A percentile compares a stretch with the other conserved stretches of the same genome.
Conservation (phyloP, 306 rosid genomes). For the Mimosa pudica region DNA sequence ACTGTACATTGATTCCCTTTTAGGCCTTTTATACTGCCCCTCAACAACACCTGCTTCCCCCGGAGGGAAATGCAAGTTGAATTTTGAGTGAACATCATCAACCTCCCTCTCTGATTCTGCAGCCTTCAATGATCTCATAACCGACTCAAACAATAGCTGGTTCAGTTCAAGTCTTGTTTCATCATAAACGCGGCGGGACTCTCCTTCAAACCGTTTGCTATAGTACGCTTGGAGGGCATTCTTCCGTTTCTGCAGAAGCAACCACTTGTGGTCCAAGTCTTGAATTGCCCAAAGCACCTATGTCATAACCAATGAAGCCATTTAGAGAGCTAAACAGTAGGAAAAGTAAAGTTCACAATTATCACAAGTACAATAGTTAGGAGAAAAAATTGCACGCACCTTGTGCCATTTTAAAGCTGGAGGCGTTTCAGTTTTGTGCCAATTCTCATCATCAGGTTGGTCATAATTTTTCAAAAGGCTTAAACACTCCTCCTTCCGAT, state of each 20-base stretch:
- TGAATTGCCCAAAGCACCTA: conserved; percentile 95
- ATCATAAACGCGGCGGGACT: conserved; percentile 75
- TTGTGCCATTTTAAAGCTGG: conserved; percentile 91
- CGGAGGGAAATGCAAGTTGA: conserved; percentile 93
- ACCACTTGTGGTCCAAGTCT: conserved; percentile 93
- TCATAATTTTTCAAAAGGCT: conserved; percentile 82
- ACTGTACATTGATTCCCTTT: conserved; percentile 78
- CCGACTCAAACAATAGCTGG: conserved; percentile 80
- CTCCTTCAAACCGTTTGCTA: conserved; percentile 82
- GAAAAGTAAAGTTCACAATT: too few relatives aligned
- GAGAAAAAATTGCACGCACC: conserved; percentile 43
- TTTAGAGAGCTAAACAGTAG: conserved; percentile 11
- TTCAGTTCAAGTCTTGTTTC: conserved; percentile 74
- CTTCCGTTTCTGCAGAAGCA: conserved; percentile 91
- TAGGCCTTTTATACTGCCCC: conserved; percentile 94
- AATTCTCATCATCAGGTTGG: conserved; percentile 53
- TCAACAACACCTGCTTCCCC: conserved; percentile 95
- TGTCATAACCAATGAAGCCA: conserved; percentile 36
- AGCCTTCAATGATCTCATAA: conserved; percentile 82
- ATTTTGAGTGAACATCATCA: conserved; percentile 96
- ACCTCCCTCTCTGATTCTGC: conserved; percentile 97
- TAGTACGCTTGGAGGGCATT: conserved; percentile 81
- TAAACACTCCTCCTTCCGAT: conserved; percentile 87
- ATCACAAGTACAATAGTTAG: conserved; percentile 40
- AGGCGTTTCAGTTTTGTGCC: conserved; percentile 59